phyloP scores from a whole-genome alignment of 257 asterid species.

The Eucommia ulmoides region DNA sequence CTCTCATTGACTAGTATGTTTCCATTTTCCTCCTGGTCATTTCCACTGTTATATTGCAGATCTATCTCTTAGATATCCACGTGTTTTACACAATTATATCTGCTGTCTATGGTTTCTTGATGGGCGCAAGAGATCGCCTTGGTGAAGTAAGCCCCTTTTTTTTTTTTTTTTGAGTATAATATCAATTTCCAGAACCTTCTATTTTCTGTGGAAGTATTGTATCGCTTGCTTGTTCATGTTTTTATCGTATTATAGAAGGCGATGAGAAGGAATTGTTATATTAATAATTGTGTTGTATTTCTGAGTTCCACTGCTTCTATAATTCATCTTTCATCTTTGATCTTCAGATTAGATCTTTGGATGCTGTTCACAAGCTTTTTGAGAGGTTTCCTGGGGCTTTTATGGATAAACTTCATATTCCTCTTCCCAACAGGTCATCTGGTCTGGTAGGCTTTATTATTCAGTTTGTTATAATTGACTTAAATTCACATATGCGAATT shows the following conservation, averaged over 20 bases:
- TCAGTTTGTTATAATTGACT: no score
- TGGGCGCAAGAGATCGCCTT: slow-evolving; percentile 95
- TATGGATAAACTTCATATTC: slow-evolving; percentile 71
- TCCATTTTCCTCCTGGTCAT: slow-evolving; percentile 8
- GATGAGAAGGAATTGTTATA: no score
- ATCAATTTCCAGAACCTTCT: neutral
- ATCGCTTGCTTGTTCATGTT: neutral
- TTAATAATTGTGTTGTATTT: no score
- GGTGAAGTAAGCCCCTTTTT: slow-evolving; percentile 57
- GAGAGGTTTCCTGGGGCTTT: slow-evolving; percentile 90
- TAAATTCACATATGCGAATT: no score
- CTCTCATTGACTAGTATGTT: no score
- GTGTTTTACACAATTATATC: slow-evolving; percentile 85
- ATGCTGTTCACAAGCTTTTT: slow-evolving; percentile 85
- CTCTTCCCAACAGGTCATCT: slow-evolving; percentile 40
- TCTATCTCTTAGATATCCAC: slow-evolving; percentile 81
- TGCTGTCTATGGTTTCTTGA: slow-evolving; percentile 79
- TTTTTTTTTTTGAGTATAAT: neutral
- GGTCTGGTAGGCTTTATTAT: slow-evolving; percentile 48
- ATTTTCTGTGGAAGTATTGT: neutral
- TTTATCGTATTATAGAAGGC: no score
- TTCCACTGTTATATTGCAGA: slow-evolving; percentile 36
- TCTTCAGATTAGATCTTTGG: slow-evolving; percentile 88
- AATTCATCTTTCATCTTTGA: slow-evolving; percentile 12
- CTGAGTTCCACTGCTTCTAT: slow-evolving; percentile 1